A percentile compares a stretch with the other conserved stretches of the same genome.
These are phyloP conservation scores for Plasmodium vinckei DNA, from an alignment of 169 alveolate genomes.

Conservation along the genomic window DNA sequence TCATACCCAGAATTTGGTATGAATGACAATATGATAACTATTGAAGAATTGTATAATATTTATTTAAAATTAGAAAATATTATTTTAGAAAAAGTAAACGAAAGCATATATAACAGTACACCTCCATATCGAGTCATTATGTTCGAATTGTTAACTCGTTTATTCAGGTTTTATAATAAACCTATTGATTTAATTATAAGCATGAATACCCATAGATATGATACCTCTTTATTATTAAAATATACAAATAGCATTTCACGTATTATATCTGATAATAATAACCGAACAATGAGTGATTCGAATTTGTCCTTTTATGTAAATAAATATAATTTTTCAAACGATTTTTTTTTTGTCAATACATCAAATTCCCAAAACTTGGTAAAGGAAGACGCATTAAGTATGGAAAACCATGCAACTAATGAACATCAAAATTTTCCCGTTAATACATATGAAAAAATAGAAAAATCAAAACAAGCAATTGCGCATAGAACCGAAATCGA, in stretches of 20 bases:
- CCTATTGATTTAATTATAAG: conserved; percentile 60
- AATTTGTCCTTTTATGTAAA: conserved; percentile 43
- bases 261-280: conserved; percentile 31
- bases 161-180: conserved; percentile 76
- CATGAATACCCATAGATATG: conserved; percentile 76
- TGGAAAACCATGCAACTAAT: not conserved
- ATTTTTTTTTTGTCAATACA: conserved; percentile 32
- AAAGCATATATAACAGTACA: conserved; percentile 80
- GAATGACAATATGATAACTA: conserved; percentile 29
- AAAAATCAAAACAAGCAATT: not conserved
- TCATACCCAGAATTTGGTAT: conserved; percentile 14
- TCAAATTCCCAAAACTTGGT: not conserved
- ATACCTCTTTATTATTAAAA: conserved; percentile 49
- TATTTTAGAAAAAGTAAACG: conserved; percentile 76
- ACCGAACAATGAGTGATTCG: conserved; percentile 39
- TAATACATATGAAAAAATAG: not conserved
- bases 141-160: conserved; percentile 83
- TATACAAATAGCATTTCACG: conserved; percentile 53
- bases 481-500: not conserved
- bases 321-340: conserved; percentile 39
- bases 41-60: conserved; percentile 75
- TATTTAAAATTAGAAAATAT: conserved; percentile 77
- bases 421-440: not conserved
- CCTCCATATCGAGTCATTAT: conserved; percentile 86
- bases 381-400: not conserved